Evolutionary conservation across 306 rosid genomes (phyloP), one percentile per base, ranked within the genome.

Genomic region (Vicia villosa): DNA sequence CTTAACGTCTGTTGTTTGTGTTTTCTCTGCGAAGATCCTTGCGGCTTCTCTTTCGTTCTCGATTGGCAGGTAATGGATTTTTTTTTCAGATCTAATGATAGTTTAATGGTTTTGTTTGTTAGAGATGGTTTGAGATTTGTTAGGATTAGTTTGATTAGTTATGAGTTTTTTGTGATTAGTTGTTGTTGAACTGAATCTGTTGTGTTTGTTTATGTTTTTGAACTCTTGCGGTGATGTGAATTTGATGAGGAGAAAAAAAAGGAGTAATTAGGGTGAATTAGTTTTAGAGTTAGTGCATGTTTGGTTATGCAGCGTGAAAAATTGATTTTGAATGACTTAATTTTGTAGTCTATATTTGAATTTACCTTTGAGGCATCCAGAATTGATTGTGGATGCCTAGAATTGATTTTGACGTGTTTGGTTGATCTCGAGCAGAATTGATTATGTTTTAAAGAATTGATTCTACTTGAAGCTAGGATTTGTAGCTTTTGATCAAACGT

Each of bases 41-140:
- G 99, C 89, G 1, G 99, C 97, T 0, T 94, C 97, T 30, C 89
- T 91, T 65, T 91, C 99, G 1, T 94, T 94, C 75, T 80, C 81
- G 74, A 75, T 94, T 82, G 99, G 97, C 74, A 91, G 98, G 98
- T 90, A 62, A 20, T 26, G n/a, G 5, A 8, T 7, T 57, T 16
- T n/a, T n/a, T n/a, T n/a, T 0, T 17, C 17, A 20, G 68, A 62
- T 62, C 68, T 62, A 12, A 0, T 38, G 3, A 12, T 40, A 5
- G 3, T 10, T 12, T 40, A 7, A 37, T 11, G 1, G 43, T 9
- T 49, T 19, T 15, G 15, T 3, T 46, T 46, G 21, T 15, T 49
- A 17, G 5, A 17, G 56, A 47, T 47, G 0, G 20, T 46, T 15
- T 15, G 7, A 46, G 52, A 46, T 46, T 46, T 46, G 52, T 46